phyloP scores from a whole-genome alignment of 805 yeast genomes.

The Nakazawaea ishiwadae region DNA sequence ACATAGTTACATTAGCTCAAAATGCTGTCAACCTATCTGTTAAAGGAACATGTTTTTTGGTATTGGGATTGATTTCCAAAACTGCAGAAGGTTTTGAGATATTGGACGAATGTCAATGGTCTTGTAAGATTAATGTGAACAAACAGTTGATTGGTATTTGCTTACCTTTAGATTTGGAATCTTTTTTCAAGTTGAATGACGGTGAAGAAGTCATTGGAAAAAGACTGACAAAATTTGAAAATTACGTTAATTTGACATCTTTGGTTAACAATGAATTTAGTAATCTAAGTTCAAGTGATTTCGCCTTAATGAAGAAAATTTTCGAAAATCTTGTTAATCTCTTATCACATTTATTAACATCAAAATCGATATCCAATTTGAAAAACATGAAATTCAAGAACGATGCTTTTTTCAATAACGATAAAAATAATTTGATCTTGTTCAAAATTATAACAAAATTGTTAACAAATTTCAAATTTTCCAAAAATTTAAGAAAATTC shows the following conservation, averaged over 20 bases:
- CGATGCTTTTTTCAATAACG: slow-evolving; percentile 7
- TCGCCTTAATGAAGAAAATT: slow-evolving; percentile 20
- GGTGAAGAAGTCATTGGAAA: slow-evolving; percentile 21
- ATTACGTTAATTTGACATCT: slow-evolving; percentile 1
- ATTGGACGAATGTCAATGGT: slow-evolving; percentile 80
- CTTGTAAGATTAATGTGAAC: slow-evolving; percentile 37
- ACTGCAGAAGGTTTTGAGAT: slow-evolving; percentile 82
- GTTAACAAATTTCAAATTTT: slow-evolving; percentile 55
- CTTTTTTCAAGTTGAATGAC: slow-evolving; percentile 16
- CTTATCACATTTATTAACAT: slow-evolving; percentile 19
- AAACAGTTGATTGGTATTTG: slow-evolving; percentile 31
- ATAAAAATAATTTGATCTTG: slow-evolving; percentile 34
- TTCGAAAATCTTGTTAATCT: slow-evolving; percentile 24
- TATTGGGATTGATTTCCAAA: slow-evolving; percentile 66
- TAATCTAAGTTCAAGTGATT: slow-evolving; percentile 6
- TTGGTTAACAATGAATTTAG: slow-evolving; percentile 7
- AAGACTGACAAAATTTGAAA: slow-evolving; percentile 11
- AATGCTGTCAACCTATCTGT: slow-evolving; percentile 51
- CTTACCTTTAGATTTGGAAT: slow-evolving; percentile 20
- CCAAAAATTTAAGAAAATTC: slow-evolving; percentile 58
- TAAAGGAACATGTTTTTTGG: slow-evolving; percentile 73
- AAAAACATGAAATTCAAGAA: slow-evolving; percentile 44
- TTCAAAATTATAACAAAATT: slow-evolving; percentile 47
- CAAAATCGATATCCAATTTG: slow-evolving; percentile 31
- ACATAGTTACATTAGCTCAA: slow-evolving; percentile 47